Evolutionary conservation across 2,329 filamentous ascomycete species (phyloP).

Genomic region (Fusarium dimerum): DNA sequence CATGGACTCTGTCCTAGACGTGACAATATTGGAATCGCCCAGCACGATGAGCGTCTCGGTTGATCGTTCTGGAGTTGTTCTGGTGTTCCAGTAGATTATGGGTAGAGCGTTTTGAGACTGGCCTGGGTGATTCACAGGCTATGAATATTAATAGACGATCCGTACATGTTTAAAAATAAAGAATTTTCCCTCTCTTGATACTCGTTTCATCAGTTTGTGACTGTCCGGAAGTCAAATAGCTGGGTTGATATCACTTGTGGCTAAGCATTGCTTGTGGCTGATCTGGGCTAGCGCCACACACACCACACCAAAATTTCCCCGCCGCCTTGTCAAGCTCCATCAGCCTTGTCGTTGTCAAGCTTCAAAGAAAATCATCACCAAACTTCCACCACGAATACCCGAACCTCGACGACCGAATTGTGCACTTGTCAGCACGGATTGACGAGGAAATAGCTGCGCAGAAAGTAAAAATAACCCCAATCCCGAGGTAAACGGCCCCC

Average conservation of each 20-base stretch:
- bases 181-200: too few species aligned
- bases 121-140: neutral
- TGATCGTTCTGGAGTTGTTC: constrained; percentile 85
- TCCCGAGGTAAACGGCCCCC: constrained; percentile 26
- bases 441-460: neutral
- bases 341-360: constrained; percentile 30
- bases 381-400: constrained; percentile 5
- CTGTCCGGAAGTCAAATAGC: too few species aligned
- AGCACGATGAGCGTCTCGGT: constrained; percentile 93
- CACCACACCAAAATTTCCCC: constrained; percentile 33
- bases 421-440: neutral
- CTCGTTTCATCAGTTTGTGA: too few species aligned
- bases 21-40: constrained; percentile 83
- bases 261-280: constrained; percentile 1
- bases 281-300: constrained; percentile 9
- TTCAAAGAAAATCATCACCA: constrained; percentile 14
- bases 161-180: neutral
- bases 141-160: neutral
- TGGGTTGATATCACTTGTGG: constrained; percentile 9
- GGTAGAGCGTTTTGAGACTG: neutral
- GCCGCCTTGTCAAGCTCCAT: constrained; percentile 30
- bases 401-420: constrained; percentile 1
- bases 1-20: constrained; percentile 83
- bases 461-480: neutral
- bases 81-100: constrained; percentile 65